phyloP scores from a whole-genome alignment of 306 rosid genomes.

The Mimosa bimucronata region DNA sequence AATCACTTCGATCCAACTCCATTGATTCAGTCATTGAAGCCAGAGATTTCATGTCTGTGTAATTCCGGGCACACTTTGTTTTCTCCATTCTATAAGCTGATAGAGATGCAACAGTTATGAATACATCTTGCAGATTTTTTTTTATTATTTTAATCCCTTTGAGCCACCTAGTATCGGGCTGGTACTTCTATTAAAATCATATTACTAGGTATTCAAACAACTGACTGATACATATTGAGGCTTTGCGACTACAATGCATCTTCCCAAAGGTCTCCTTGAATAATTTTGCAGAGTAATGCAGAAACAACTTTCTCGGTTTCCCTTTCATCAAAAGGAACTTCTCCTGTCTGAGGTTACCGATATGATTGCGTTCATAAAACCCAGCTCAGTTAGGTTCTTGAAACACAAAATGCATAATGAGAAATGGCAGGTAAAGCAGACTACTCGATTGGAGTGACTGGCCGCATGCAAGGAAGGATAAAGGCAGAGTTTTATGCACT shows the following conservation, averaged over 20 bases:
- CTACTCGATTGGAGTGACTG: constrained; percentile 29
- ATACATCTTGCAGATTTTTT: constrained; percentile 59
- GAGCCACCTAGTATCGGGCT: no score
- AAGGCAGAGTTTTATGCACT: not conserved
- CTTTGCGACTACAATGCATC: no score
- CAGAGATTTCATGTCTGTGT: no score
- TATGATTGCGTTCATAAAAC: constrained; percentile 58
- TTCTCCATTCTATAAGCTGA: constrained; percentile 79
- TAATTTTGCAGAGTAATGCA: no score
- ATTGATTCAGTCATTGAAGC: no score
- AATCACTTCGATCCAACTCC: no score
- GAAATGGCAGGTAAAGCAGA: constrained; percentile 19
- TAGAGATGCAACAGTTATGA: constrained; percentile 64
- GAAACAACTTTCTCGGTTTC: constrained; percentile 13
- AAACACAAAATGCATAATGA: constrained; percentile 29
- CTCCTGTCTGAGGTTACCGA: constrained; percentile 43
- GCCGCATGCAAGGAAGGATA: constrained; percentile 22
- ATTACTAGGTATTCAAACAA: no score
- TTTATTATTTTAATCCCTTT: no score
- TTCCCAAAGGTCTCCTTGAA: no score
- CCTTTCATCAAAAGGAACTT: constrained; percentile 4
- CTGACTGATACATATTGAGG: no score
- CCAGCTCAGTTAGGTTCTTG: constrained; percentile 75
- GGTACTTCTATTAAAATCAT: no score
- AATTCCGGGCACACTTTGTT: no score